Percentiles rank a stretch among this genome's conserved stretches.
These are phyloP conservation scores for Candida nanaspora DNA, from an alignment of 805 yeast genomes.

Conservation along the genomic window DNA sequence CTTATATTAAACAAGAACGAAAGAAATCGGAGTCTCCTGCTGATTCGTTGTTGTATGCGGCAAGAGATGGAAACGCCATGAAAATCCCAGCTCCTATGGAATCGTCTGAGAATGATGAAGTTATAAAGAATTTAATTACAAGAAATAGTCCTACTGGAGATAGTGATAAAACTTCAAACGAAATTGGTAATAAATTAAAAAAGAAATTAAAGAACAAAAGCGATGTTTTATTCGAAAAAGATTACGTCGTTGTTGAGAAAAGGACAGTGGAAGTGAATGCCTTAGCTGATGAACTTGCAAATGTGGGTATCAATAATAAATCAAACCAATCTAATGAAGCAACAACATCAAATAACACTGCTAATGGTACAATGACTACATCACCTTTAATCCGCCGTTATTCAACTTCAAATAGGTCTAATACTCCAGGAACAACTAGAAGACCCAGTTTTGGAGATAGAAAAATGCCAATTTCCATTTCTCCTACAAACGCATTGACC, in stretches of 20 bases:
- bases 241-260: conserved; percentile 92
- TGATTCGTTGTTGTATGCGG: conserved; percentile 1
- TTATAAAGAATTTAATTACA: conserved; percentile 36
- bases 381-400: conserved; percentile 31
- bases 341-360: not conserved
- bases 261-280: conserved; percentile 93
- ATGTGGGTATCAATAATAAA: conserved; percentile 19
- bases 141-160: conserved; percentile 39
- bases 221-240: conserved; percentile 61
- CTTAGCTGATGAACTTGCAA: conserved; percentile 83
- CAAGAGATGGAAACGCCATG: not conserved
- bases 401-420: conserved; percentile 36
- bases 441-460: conserved; percentile 59
- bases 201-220: conserved; percentile 7
- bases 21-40: conserved; percentile 1
- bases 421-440: conserved; percentile 41
- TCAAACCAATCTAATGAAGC: not conserved
- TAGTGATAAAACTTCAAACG: not conserved
- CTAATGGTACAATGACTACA: not conserved
- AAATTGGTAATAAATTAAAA: not conserved
- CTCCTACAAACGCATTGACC: conserved; percentile 83
- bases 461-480: conserved; percentile 58
- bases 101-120: conserved; percentile 29
- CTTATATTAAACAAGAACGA: conserved; percentile 1
- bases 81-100: conserved; percentile 15